These are phyloP conservation scores for Fagus crenata DNA, from an alignment of 306 rosid genomes.

Conservation along the genomic window DNA sequence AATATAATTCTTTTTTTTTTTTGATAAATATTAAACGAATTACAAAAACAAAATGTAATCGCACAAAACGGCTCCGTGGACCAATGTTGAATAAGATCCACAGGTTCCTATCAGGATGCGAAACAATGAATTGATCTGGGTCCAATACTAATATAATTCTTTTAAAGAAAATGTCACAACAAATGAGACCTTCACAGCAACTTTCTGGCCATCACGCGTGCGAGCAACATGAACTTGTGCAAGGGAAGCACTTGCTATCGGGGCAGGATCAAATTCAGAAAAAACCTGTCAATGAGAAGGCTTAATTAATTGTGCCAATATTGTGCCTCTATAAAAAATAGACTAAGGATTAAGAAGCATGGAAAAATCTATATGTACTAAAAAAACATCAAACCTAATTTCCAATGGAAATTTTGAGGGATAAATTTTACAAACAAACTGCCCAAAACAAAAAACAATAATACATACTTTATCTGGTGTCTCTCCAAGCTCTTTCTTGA, in stretches of 20 bases:
- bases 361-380: background rate
- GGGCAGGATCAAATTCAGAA: constrained; percentile 77
- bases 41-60: too few species aligned
- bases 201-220: constrained; percentile 81
- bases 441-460: constrained; percentile 4
- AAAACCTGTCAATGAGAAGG: constrained; percentile 61
- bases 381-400: background rate
- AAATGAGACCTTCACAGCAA: constrained; percentile 89
- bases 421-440: background rate
- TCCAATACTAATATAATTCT: too few species aligned
- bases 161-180: constrained; percentile 17
- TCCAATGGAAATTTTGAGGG: background rate
- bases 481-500: constrained; percentile 83
- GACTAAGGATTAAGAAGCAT: constrained; percentile 17
- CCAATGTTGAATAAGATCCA: too few species aligned
- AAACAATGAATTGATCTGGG: too few species aligned
- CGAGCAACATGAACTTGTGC: constrained; percentile 95
- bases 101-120: too few species aligned
- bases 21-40: too few species aligned
- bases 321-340: background rate
- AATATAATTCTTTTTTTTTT: too few species aligned
- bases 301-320: constrained; percentile 16
- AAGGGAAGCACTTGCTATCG: constrained; percentile 96
- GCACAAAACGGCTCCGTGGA: too few species aligned
- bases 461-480: constrained; percentile 75